Percentiles rank a stretch among this genome's conserved stretches.
phyloP scores from a whole-genome alignment of 495 filamentous ascomycete species.

The Podospora conica region DNA sequence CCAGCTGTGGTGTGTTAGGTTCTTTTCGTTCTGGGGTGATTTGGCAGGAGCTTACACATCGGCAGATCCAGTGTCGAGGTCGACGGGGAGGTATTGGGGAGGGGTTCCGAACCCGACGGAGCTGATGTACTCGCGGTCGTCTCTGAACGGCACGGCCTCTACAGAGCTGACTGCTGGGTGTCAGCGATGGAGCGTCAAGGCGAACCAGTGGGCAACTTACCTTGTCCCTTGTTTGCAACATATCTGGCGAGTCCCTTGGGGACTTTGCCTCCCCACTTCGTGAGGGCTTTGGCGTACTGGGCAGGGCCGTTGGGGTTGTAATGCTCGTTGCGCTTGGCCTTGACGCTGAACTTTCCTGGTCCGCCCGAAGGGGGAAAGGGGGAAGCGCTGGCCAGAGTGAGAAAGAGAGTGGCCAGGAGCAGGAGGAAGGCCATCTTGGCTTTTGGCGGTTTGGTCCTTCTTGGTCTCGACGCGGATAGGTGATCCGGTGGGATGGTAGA shows the following conservation, averaged over 20 bases:
- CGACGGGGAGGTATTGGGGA: constrained; percentile 55
- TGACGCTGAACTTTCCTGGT: constrained; percentile 7
- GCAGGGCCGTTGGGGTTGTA: constrained; percentile 20
- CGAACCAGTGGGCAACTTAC: neutral
- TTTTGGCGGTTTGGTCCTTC: neutral
- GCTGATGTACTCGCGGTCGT: constrained; percentile 60
- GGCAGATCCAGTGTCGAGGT: constrained; percentile 70
- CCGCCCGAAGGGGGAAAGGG: neutral
- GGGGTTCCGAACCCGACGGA: constrained; percentile 63
- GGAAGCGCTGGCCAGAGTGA: neutral
- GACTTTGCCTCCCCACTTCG: constrained; percentile 16
- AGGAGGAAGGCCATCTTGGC: neutral
- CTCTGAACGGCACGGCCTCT: constrained; percentile 8
- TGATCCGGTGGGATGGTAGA: neutral
- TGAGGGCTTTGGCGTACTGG: constrained; percentile 19
- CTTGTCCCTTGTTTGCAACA: neutral
- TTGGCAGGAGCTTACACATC: constrained; percentile 58
- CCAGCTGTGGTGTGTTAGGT: constrained; percentile 17
- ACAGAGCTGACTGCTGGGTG: constrained; percentile 10
- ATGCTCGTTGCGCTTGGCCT: constrained; percentile 13
- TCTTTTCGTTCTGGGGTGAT: neutral
- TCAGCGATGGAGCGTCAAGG: neutral
- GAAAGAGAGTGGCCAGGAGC: neutral
- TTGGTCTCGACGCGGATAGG: neutral
- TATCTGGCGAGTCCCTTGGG: constrained; percentile 6